Evolutionary conservation across 2,329 filamentous ascomycete genomes (phyloP), one percentile per base, ranked within the genome.

Genomic region (Herpotrichia juniperi): DNA sequence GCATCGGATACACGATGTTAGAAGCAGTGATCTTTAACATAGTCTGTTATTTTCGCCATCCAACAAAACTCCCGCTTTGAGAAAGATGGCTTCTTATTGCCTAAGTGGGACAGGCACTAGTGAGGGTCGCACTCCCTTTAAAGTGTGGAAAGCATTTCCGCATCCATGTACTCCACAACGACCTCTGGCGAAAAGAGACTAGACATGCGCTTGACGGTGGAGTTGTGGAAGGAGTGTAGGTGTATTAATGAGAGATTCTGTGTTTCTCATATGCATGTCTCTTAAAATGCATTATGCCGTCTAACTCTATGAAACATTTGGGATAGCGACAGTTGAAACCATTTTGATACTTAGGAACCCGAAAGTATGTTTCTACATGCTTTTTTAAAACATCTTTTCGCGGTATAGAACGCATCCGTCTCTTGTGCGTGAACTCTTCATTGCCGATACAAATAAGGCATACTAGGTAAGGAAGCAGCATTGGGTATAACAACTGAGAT

Each of bases 401-500:
- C 19, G 42, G 47, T 35, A 24, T 42, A 17, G 4, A 17, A 21
- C 42, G 46, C 46, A 54, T 46, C 49, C 46, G 24, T 28, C 46
- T 8, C 50, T 50, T 19, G 25, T 56, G 47, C 28, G 35, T 34
- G 25, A 46, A 53, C 30, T 50, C 42, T 16, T 51, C 35, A 42
- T 51, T 49, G 11, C 51, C 48, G 42, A 51, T 51, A 42, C 48
- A 57, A 40, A 54, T 47, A 39, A 51, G 51, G 45, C 48, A 54
- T 42, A 57, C 42, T 40, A 28, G 54, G 40, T 51, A 25, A n/a
- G 51, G 42, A 62, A 67, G 39, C 63, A 67, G 45, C 61, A 79
- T 7, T 54, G 67, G 31, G 63, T 62, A 1, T 66, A 62, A 66
- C 65, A 67, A 65, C 50, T 67, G 1, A 54, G 65, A 25, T 30